These are phyloP conservation scores for cucumber (Cucumis sativus) DNA, from an alignment of 306 rosid genomes.

Conservation along the genomic window DNA sequence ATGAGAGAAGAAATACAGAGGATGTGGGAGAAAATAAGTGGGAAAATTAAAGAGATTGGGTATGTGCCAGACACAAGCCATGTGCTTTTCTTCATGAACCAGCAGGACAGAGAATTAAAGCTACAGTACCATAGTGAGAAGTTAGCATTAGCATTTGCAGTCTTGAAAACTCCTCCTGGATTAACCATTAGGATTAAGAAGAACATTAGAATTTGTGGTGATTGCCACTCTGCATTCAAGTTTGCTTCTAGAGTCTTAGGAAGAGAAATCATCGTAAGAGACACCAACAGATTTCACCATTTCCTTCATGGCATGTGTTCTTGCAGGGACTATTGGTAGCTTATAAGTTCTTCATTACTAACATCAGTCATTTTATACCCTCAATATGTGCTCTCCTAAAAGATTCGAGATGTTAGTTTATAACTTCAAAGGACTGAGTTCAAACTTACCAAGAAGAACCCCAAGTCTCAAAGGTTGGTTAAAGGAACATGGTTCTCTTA, in stretches of 20 bases:
- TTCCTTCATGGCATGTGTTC: conserved; percentile 12
- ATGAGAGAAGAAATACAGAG: conserved; percentile 8
- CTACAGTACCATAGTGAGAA: conserved; percentile 16
- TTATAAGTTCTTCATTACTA: not conserved
- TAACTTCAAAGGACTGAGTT: not conserved
- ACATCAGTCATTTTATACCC: conserved; percentile 1
- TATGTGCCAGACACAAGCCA: conserved; percentile 18
- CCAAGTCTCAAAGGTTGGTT: not conserved
- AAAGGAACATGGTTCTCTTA: not conserved
- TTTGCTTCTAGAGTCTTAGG: conserved; percentile 10
- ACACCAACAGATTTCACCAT: conserved; percentile 16
- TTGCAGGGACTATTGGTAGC: conserved; percentile 17
- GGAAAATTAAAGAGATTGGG: conserved; percentile 13
- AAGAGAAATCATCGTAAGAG: conserved; percentile 16
- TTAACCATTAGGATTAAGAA: conserved; percentile 14
- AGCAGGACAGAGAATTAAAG: conserved; percentile 15
- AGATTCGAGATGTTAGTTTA: not conserved
- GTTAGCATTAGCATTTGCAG: conserved; percentile 17
- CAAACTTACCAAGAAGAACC: not conserved
- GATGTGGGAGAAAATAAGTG: conserved; percentile 15
- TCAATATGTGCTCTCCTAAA: not conserved
- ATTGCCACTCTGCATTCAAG: conserved; percentile 19
- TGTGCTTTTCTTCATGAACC: conserved; percentile 14
- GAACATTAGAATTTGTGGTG: conserved; percentile 19
- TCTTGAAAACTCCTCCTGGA: conserved; percentile 11